Base-by-base conservation (phyloP, 2,329 filamentous ascomycete species). In the Microdochium nivale region DNA sequence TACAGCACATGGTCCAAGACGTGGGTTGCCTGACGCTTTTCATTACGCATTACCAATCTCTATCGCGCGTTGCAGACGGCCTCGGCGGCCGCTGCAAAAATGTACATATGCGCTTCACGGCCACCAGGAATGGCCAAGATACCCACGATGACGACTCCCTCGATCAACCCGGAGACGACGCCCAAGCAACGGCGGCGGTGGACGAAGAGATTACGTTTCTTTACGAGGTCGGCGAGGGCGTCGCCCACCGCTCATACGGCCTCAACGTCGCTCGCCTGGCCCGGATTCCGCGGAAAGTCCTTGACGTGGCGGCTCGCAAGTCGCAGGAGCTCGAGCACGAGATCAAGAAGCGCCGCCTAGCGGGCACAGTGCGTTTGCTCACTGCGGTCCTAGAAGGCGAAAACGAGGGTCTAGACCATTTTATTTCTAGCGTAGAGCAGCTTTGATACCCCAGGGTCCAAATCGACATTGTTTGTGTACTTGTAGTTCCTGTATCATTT, bases 11-110 rank as follows among this genome's bases (percentile, higher is more conserved):
- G 55, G 86, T 95, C 25, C 77, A 83, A 24, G 80, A 90, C 16
- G 79, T 85, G 1, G 77, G 79, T 50, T 89, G 89, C 55, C 76
- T 96, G 47, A 95, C 90, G 5, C 76, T 99, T 43, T 99, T 99
- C 74, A 96, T 99, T 67, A 99, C 94, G 3, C 94, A 99, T 70
- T 99, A 99, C 67, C 94, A 99, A 70, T 86, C 85, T 57, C 79
- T 99, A 1, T 82, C 84, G 10, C 72, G 74, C 47, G 78, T 95
- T 56, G 86, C 84, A 10, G 79, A 83, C 25, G 83, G 81, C 1
- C 87, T 95, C 53, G 73, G 75, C 14, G 76, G 78, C 2, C 66
- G 69, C 1, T 86, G 96, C 59, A 83, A 78, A 59, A 97, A 97
- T 66, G 88, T 96, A 47, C 94, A 99, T 66, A 97, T 99, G 92